Evolutionary conservation across 1,284 basidiomycete genomes (phyloP), one percentile per base, ranked within the genome.

Genomic region (Melampsora americana): DNA sequence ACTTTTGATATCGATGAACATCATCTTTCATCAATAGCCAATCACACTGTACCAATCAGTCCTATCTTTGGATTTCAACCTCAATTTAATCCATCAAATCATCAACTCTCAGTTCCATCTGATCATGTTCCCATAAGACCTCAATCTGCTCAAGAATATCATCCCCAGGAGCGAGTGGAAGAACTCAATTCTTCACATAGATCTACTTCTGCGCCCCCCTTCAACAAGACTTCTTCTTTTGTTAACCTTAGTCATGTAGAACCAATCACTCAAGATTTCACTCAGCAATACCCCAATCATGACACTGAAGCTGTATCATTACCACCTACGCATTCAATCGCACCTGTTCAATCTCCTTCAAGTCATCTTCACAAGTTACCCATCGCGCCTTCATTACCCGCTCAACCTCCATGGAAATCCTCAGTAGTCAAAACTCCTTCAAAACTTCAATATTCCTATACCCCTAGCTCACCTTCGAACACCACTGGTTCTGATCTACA

Each of bases 351-450:
- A 69, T 26, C 53, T n/a, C 20, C 53, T 32, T 16, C 53, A 53
- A 23, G 32, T 26, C 53, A 16, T n/a, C 20, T 6, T 20, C 53
- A 30, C 23, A 32, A 59, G 7, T n/a, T 35, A 53, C 20, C 20
- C 53, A 28, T 56, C 14, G 20, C 28, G 9, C 42, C 42, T 42
- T 42, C 42, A 35, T 14, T 30, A 26, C 39, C 30, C 20, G 20
- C 20, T 35, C 18, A 30, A 32, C 56, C 28, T 28, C 28, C 69
- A 35, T 71, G 69, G 69, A 23, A 44, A 60, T 20, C 56, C n/a
- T 71, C 39, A 5, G 11, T 44, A 5, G 69, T 71, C 60, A 71
- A 71, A 48, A 71, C 69, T 61, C 69, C 69, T 39, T 71, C 69
- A 2, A 61, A 50, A 71, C 59, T 71, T 35, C 69, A 71, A 56